A percentile compares a stretch with the other conserved stretches of the same genome.
phyloP scores from a whole-genome alignment of 306 rosid species.

The Luffa aegyptiaca region DNA sequence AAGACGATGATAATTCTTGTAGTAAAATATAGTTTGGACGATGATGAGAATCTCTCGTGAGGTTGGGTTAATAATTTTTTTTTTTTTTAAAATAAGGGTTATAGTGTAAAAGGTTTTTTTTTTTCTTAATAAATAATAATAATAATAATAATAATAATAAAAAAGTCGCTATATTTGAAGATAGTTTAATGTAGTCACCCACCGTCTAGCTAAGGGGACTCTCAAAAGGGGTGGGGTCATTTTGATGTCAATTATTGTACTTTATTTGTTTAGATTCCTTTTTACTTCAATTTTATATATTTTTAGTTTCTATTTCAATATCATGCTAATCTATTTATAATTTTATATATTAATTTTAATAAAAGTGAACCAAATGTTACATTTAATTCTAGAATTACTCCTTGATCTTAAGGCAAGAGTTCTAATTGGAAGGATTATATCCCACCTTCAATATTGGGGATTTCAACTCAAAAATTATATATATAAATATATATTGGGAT shows the following conservation, averaged over 20 bases:
- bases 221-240: neutral
- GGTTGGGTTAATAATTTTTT: neutral
- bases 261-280: neutral
- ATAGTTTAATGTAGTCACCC: neutral
- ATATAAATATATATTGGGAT: neutral
- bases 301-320: neutral
- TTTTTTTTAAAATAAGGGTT: too few relatives aligned
- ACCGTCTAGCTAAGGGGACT: neutral
- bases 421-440: too few relatives aligned
- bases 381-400: neutral
- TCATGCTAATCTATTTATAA: neutral
- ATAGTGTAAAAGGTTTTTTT: neutral
- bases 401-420: too few relatives aligned
- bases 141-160: too few relatives aligned
- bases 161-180: neutral
- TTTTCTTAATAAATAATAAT: too few relatives aligned
- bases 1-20: too few relatives aligned
- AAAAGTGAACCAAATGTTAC: neutral
- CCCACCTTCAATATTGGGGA: too few relatives aligned
- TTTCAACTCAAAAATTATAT: too few relatives aligned
- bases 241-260: neutral
- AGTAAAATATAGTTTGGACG: too few relatives aligned
- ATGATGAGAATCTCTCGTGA: neutral
- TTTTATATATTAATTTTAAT: neutral
- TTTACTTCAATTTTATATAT: neutral